These are phyloP conservation scores for Bruguiera hainesii DNA, from an alignment of 441 rosid species.

Conservation along the genomic window DNA sequence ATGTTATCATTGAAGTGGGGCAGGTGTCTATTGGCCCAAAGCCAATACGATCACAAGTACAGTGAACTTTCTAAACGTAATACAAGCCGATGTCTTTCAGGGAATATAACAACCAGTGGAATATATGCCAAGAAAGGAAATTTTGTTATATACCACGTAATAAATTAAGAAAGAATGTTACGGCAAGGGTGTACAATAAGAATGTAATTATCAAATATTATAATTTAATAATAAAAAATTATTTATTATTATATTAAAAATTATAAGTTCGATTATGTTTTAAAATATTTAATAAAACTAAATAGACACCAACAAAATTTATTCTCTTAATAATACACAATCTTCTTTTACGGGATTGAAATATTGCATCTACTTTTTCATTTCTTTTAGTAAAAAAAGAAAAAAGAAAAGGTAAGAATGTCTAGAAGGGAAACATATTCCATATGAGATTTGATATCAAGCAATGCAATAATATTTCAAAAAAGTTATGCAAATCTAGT, in stretches of 20 bases:
- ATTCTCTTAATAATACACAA: too few species aligned
- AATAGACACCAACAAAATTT: too few species aligned
- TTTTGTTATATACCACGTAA: neutral
- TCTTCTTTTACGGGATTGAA: too few species aligned
- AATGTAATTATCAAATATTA: too few species aligned
- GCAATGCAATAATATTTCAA: conserved; percentile 23
- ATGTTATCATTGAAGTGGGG: neutral
- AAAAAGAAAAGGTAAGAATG: too few species aligned
- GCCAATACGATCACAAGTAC: neutral
- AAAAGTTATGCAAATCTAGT: conserved; percentile 33
- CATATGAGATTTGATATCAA: conserved; percentile 13
- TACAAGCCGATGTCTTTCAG: neutral
- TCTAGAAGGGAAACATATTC: conserved; percentile 10
- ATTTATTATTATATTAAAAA: too few species aligned
- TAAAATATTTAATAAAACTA: too few species aligned
- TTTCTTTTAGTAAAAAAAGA: too few species aligned
- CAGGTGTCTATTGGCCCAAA: neutral
- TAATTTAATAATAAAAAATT: too few species aligned
- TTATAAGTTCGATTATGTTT: too few species aligned
- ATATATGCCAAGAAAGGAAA: neutral
- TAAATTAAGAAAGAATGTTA: neutral
- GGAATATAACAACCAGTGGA: neutral
- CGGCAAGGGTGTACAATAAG: too few species aligned
- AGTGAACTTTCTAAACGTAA: neutral
- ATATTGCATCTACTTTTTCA: too few species aligned